Evolutionary conservation across 2,329 filamentous ascomycete genomes (phyloP).

Genomic region (Cryphonectria nitschkei): DNA sequence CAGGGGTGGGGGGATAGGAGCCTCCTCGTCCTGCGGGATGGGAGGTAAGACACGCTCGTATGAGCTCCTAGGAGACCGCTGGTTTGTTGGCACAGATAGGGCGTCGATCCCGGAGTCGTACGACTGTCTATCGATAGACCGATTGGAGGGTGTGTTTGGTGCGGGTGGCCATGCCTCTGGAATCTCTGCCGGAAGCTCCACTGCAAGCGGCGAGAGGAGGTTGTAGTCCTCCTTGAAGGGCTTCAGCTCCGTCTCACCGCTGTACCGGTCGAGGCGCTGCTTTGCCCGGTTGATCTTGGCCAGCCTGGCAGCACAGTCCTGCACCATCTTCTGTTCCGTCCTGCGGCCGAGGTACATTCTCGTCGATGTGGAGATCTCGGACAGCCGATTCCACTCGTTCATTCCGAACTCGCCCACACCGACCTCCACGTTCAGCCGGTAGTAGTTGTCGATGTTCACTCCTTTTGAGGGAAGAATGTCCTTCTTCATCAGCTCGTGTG

Average conservation of each 20-base stretch:
- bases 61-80: slow-evolving; percentile 55
- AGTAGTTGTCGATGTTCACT: slow-evolving; percentile 89
- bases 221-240: slow-evolving; percentile 43
- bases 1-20: slow-evolving; percentile 35
- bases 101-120: slow-evolving; percentile 61
- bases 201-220: slow-evolving; percentile 53
- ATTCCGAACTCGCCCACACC: slow-evolving; percentile 97
- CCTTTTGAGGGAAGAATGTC: slow-evolving; percentile 77
- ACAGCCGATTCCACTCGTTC: slow-evolving; percentile 96
- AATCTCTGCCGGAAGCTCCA: slow-evolving; percentile 62
- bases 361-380: slow-evolving; percentile 92
- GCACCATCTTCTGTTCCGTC: slow-evolving; percentile 76
- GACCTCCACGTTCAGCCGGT: slow-evolving; percentile 93
- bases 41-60: slow-evolving; percentile 47
- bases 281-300: slow-evolving; percentile 82
- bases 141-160: slow-evolving; percentile 45
- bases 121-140: slow-evolving; percentile 44
- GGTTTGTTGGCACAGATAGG: slow-evolving; percentile 47
- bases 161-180: slow-evolving; percentile 45
- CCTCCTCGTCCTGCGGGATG: slow-evolving; percentile 35
- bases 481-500: slow-evolving; percentile 82
- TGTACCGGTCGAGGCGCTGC: slow-evolving; percentile 61
- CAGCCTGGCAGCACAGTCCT: slow-evolving; percentile 77
- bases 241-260: slow-evolving; percentile 48
- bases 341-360: slow-evolving; percentile 77